Conservation (phyloP, 306 rosid species). For the cucumber (Cucumis sativus) region Cucumber_9930_V3 NC_026658.2:10220501-10221000, state of each 20-base stretch:
- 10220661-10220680: not conserved
- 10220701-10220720: not conserved
- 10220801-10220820: too few species aligned
- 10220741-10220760: not conserved
- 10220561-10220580: not conserved
- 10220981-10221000: not conserved
- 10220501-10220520: not conserved
- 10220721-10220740: not conserved
- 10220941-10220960: not conserved
- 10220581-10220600: not conserved
- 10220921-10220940: not conserved
- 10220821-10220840: too few species aligned
- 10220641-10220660: not conserved
- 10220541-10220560: not conserved
- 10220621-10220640: not conserved
- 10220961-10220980: too few species aligned
- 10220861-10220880: too few species aligned
- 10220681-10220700: constrained; percentile 5
- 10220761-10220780: too few species aligned
- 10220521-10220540: not conserved
- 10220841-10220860: too few species aligned
- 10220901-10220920: not conserved
- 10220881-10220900: too few species aligned
- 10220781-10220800: too few species aligned
- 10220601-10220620: not conserved